These are phyloP conservation scores for Penicillium crystallinum DNA, from an alignment of 495 filamentous ascomycete genomes.

Conservation along the genomic window DNA sequence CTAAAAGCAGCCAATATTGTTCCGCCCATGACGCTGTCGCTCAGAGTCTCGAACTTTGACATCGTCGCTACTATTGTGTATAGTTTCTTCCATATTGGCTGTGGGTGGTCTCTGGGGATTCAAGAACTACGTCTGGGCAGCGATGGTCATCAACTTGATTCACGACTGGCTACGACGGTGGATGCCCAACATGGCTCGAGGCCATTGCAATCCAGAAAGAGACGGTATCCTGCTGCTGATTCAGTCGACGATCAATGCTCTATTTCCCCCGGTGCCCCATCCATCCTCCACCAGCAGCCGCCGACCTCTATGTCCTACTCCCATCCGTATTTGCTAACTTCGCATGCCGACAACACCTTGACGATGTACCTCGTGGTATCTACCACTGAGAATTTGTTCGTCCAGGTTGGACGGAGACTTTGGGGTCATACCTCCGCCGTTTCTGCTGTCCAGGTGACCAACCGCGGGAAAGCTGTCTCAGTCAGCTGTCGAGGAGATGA, in stretches of 20 bases:
- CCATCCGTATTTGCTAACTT: slow-evolving; percentile 86
- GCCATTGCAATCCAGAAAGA: slow-evolving; percentile 38
- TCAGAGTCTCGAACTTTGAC: slow-evolving; percentile 55
- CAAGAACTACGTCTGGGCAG: slow-evolving; percentile 72
- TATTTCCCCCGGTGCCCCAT: slow-evolving; percentile 12
- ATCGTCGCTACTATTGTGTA: slow-evolving; percentile 84
- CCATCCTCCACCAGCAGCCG: slow-evolving; percentile 35
- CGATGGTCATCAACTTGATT: slow-evolving; percentile 48
- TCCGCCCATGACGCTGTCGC: slow-evolving; percentile 71
- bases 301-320: slow-evolving; percentile 80
- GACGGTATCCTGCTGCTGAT: slow-evolving; percentile 14
- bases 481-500: slow-evolving; percentile 79
- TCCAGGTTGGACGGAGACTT: slow-evolving; percentile 70
- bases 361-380: slow-evolving; percentile 82
- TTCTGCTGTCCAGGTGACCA: slow-evolving; percentile 76
- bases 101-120: slow-evolving; percentile 83
- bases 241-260: neutral
- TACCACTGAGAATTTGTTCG: slow-evolving; percentile 55
- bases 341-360: slow-evolving; percentile 88
- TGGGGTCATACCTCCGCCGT: slow-evolving; percentile 96
- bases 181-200: slow-evolving; percentile 34
- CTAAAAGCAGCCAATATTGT: slow-evolving; percentile 76
- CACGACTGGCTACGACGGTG: slow-evolving; percentile 49
- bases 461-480: slow-evolving; percentile 84
- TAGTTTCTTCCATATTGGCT: slow-evolving; percentile 47